Conservation (phyloP, 2,329 filamentous ascomycete genomes). For the Capronia coronata region DNA sequence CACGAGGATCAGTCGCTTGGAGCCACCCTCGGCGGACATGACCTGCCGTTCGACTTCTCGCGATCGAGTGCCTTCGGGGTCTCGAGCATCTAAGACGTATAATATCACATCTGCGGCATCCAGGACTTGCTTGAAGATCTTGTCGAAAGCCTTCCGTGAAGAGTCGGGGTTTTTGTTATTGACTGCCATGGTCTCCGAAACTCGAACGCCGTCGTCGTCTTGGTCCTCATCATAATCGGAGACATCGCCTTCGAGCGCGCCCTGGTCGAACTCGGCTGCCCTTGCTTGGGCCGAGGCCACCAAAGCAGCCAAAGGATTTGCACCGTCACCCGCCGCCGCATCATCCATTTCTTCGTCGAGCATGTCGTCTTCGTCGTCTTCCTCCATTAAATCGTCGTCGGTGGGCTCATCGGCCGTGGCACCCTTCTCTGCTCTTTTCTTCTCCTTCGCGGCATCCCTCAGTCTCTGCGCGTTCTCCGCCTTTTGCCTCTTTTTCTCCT, state of each 20-base stretch:
- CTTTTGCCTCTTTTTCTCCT: slow-evolving; percentile 75
- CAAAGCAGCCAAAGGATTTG: slow-evolving; percentile 88
- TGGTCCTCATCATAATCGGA: slow-evolving; percentile 44
- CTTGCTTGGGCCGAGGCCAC: slow-evolving; percentile 74
- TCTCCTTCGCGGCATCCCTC: slow-evolving; percentile 59
- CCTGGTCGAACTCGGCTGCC: slow-evolving; percentile 66
- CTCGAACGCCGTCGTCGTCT: slow-evolving; percentile 43
- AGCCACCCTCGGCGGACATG: slow-evolving; percentile 76
- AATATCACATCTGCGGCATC: slow-evolving; percentile 87
- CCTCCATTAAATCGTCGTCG: slow-evolving; percentile 41
- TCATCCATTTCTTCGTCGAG: slow-evolving; percentile 47
- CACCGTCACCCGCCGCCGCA: slow-evolving; percentile 56
- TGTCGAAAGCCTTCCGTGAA: slow-evolving; percentile 85
- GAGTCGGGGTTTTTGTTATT: slow-evolving; percentile 44
- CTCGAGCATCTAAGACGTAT: slow-evolving; percentile 85
- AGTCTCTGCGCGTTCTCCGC: slow-evolving; percentile 67
- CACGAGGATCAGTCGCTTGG: slow-evolving; percentile 82
- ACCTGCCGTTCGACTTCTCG: slow-evolving; percentile 84
- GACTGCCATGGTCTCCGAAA: slow-evolving; percentile 19
- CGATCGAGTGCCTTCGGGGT: slow-evolving; percentile 84
- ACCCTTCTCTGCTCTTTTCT: slow-evolving; percentile 49
- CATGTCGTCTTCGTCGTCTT: slow-evolving; percentile 44
- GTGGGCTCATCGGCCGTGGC: slow-evolving; percentile 50
- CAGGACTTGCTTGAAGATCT: slow-evolving; percentile 89
- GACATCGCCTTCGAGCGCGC: slow-evolving; percentile 55